Base-by-base conservation (phyloP, 371 early-diverging fungal genomes). In the Rhizopus sp. region DNA sequence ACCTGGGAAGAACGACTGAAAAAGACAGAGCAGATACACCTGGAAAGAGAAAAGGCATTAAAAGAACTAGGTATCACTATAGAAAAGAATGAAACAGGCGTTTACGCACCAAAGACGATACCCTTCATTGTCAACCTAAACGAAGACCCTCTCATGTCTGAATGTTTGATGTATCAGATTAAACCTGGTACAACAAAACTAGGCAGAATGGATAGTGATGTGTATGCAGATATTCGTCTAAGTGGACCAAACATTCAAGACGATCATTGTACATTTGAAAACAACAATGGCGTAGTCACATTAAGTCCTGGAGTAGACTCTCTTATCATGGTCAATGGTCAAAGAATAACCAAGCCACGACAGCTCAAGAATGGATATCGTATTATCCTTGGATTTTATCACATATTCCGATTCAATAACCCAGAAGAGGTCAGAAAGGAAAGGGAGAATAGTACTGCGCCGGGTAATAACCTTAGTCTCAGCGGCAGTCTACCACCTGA, bases 51-150 rank as follows among this genome's bases (percentile, higher is more conserved):
- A 64, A 79, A 80, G 50, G 86, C 89, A 0, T 66, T 94, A 48
- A 89, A 88, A 41, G 93, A 93, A 39, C 77, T 93, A 29, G 94
- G 93, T 23, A 92, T 93, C 48, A 75, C 85, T 2, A 81, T 92
- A 4, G 88, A 89, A 41, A 85, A 88, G 48, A 84, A 85, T 50
- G 83, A 88, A 16, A 86, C 91, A 30, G 94, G 94, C 7, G 82
- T 94, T 7, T 87, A 87, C 57, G 86, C 91, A 1, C 94, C 96
- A 3, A 89, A 90, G 52, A 84, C 85, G 38, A 83, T 88, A 29
- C 95, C 96, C 3, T 93, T 93, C 70, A 75, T 96, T 42, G 88
- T 94, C 53, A 96, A 94, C 58, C 74, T 94, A 49, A 93, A 90
- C 67, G 94, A 94, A 59, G 93, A 96, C 68, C 93, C 94, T 13